Percentiles rank a stretch among this genome's conserved stretches.
These are phyloP conservation scores for Cryphonectria naterciae DNA, from an alignment of 2,329 filamentous ascomycete genomes.

Conservation along the genomic window DNA sequence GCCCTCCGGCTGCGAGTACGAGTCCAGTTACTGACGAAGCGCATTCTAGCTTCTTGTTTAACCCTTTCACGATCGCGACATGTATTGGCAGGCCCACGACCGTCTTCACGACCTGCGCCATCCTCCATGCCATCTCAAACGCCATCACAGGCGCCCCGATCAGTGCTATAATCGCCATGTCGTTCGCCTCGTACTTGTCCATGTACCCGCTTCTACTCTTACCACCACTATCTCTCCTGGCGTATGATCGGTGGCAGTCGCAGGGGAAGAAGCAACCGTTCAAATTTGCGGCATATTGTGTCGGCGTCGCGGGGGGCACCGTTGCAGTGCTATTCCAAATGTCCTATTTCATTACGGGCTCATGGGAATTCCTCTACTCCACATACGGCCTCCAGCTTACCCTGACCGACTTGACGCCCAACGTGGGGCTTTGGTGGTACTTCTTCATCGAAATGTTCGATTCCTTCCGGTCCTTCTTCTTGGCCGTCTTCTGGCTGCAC, in stretches of 20 bases:
- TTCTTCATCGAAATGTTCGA: conserved; percentile 99
- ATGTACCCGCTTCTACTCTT: conserved; percentile 90
- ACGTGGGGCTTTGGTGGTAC: conserved; percentile 98
- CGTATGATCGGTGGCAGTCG: conserved; percentile 65
- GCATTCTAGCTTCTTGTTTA: conserved; percentile 77
- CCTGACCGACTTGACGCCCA: conserved; percentile 89
- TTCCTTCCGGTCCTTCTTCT: conserved; percentile 94
- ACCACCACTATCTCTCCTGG: conserved; percentile 78
- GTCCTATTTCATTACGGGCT: conserved; percentile 75
- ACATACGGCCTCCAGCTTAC: conserved; percentile 94
- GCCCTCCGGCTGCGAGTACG: not conserved
- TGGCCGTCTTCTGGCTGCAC: conserved; percentile 97
- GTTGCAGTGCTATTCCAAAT: conserved; percentile 68
- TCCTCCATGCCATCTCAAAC: conserved; percentile 81
- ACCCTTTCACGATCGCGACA: conserved; percentile 89
- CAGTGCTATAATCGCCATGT: conserved; percentile 81
- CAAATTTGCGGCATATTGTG: conserved; percentile 61
- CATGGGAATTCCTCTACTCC: conserved; percentile 84
- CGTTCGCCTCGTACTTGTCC: conserved; percentile 87
- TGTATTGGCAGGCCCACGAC: conserved; percentile 89
- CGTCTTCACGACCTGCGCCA: conserved; percentile 85
- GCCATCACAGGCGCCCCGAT: conserved; percentile 75
- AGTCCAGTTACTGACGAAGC: conserved; percentile 20
- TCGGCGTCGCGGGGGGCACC: conserved; percentile 56
- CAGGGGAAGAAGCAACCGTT: conserved; percentile 18